Evolutionary conservation across 352 stramenopile species (phyloP).

Genomic region (Globisporangium emineosum): DNA sequence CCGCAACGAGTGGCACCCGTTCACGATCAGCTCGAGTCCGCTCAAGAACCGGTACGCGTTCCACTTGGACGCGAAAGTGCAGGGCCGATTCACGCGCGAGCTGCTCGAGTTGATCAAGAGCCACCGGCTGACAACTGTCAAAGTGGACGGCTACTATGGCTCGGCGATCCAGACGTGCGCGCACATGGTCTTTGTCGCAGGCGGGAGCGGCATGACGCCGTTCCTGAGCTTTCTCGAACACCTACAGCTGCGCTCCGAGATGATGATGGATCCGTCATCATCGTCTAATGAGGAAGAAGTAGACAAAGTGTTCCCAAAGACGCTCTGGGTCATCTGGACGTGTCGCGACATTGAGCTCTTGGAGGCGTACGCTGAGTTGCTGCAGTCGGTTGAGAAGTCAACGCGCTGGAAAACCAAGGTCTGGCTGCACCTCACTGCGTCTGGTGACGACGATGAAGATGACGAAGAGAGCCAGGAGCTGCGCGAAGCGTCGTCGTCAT

Average conservation of each 20-base stretch:
- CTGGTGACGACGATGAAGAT: constrained; percentile 30
- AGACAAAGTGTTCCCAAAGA: constrained; percentile 29
- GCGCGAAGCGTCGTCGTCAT: constrained; percentile 6
- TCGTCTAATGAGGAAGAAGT: constrained; percentile 15
- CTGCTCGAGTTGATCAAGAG: constrained; percentile 44
- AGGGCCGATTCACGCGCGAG: constrained; percentile 52
- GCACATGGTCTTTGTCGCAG: constrained; percentile 70
- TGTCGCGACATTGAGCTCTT: constrained; percentile 47
- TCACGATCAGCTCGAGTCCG: constrained; percentile 70
- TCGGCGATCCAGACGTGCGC: constrained; percentile 35
- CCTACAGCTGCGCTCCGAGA: constrained; percentile 32
- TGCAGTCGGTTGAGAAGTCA: constrained; percentile 38
- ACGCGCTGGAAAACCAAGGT: constrained; percentile 45
- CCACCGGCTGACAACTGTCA: constrained; percentile 38
- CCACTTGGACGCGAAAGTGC: constrained; percentile 55
- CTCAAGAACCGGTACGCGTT: constrained; percentile 40
- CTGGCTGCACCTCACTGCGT: constrained; percentile 45
- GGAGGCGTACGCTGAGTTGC: constrained; percentile 37
- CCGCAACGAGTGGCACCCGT: constrained; percentile 66
- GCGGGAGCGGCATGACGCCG: constrained; percentile 69
- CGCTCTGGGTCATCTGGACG: constrained; percentile 53
- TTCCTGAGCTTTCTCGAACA: constrained; percentile 68
- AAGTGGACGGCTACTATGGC: constrained; percentile 74
- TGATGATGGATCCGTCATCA: constrained; percentile 6
- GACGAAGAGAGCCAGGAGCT: constrained; percentile 27